Conservation (phyloP, 345 rosid species). For the Passiflora organensis region DNA sequence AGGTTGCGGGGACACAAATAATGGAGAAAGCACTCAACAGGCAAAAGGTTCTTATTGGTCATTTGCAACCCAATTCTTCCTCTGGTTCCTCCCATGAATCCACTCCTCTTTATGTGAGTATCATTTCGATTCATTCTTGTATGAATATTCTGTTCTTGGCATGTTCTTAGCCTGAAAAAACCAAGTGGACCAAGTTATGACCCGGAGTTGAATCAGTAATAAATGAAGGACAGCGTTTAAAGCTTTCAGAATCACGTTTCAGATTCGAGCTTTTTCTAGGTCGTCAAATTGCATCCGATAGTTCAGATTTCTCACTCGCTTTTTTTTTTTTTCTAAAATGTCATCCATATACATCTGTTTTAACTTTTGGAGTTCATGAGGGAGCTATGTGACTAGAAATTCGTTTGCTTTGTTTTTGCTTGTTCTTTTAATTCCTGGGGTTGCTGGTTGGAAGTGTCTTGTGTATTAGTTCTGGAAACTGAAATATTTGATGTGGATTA, state of each 20-base stretch:
- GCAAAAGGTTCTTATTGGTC: constrained; percentile 67
- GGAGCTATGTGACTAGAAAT: no score
- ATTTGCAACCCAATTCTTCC: constrained; percentile 53
- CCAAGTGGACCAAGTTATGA: no score
- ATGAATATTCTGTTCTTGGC: not conserved
- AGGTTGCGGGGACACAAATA: constrained; percentile 12
- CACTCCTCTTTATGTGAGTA: constrained; percentile 45
- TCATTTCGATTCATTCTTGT: not conserved
- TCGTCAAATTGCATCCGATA: not conserved
- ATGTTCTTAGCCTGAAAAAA: no score
- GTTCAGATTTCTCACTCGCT: not conserved
- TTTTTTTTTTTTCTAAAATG: not conserved
- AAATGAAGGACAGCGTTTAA: no score
- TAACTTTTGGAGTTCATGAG: no score
- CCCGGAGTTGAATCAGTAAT: no score
- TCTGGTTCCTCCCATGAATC: constrained; percentile 25
- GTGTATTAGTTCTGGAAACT: not conserved
- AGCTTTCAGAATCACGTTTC: no score
- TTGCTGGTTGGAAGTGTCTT: not conserved
- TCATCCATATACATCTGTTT: no score
- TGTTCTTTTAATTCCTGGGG: not conserved
- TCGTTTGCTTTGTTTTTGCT: not conserved
- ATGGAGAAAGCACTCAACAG: constrained; percentile 83
- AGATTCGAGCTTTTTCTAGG: no score
- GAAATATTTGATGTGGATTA: constrained; percentile 7